Percentiles rank a stretch among this genome's conserved stretches.
Evolutionary conservation across 2,329 filamentous ascomycete genomes (phyloP).

Genomic region (Drechslerella dactyloides): DNA sequence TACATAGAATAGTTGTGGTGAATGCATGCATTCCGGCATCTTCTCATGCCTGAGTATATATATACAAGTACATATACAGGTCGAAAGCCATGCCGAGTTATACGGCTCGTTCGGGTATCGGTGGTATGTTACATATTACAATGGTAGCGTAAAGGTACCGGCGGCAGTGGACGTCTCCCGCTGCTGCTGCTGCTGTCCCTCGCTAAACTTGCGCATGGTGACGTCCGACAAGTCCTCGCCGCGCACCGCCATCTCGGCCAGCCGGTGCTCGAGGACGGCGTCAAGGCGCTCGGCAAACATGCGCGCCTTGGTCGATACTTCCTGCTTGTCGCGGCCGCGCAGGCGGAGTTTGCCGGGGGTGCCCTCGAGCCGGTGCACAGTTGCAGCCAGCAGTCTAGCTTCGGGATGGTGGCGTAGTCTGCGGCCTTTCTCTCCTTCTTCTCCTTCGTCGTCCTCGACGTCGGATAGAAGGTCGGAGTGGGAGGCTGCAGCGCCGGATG

Average conservation of each 20-base stretch:
- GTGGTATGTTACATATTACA: neutral
- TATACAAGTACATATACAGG: too few species aligned
- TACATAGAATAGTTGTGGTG: neutral
- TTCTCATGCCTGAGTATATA: too few species aligned
- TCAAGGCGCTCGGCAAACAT: slow-evolving; percentile 46
- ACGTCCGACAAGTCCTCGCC: slow-evolving; percentile 24
- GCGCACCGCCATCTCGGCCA: slow-evolving; percentile 33
- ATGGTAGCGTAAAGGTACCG: neutral
- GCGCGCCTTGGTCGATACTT: slow-evolving; percentile 46
- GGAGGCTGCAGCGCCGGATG: too few species aligned
- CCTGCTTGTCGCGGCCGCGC: slow-evolving; percentile 34
- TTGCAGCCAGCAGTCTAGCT: slow-evolving; percentile 20
- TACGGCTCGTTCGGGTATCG: too few species aligned
- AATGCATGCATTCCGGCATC: too few species aligned
- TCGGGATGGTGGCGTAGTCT: slow-evolving; percentile 16
- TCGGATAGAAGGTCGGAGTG: too few species aligned
- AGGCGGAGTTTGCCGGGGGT: slow-evolving; percentile 30
- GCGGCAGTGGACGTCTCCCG: neutral
- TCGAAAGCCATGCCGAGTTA: too few species aligned
- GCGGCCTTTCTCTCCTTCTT: slow-evolving; percentile 1
- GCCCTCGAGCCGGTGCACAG: slow-evolving; percentile 32
- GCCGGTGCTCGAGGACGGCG: slow-evolving; percentile 37
- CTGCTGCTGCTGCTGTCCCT: slow-evolving; percentile 33
- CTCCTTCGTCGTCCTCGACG: slow-evolving; percentile 4
- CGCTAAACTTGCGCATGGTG: slow-evolving; percentile 48